phyloP scores from a whole-genome alignment of 2,329 filamentous ascomycete genomes.

The Mycosphaerella arachidis region DNA sequence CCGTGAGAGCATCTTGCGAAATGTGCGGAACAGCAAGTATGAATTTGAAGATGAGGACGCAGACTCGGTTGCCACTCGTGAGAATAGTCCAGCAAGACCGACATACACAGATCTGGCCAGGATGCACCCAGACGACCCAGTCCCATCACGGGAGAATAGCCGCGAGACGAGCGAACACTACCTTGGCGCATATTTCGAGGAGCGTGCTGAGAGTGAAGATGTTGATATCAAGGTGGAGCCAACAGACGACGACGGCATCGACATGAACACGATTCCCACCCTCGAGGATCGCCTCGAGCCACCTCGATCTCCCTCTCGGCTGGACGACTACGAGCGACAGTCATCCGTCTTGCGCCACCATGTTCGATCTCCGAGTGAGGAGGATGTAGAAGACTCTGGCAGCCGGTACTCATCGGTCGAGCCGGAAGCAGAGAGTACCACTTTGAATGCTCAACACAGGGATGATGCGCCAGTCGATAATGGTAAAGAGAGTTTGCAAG shows the following conservation, averaged over 20 bases:
- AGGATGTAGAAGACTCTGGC: conserved; percentile 52
- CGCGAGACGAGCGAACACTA: conserved; percentile 26
- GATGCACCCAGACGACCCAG: conserved; percentile 82
- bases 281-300: conserved; percentile 45
- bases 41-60: conserved; percentile 42
- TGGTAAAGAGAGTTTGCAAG: conserved; percentile 31
- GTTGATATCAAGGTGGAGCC: conserved; percentile 66
- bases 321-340: conserved; percentile 40
- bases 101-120: conserved; percentile 46
- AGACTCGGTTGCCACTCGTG: conserved; percentile 49
- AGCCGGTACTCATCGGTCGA: conserved; percentile 50
- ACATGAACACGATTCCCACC: conserved; percentile 60
- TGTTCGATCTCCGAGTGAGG: conserved; percentile 31
- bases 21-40: conserved; percentile 64
- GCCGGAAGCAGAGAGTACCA: conserved; percentile 33
- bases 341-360: conserved; percentile 55
- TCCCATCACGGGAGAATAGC: conserved; percentile 74
- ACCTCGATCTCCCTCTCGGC: conserved; percentile 44
- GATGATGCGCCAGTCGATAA: conserved; percentile 14
- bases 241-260: conserved; percentile 55
- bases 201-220: conserved; percentile 57
- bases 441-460: conserved; percentile 20
- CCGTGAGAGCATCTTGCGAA: conserved; percentile 85
- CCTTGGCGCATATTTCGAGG: conserved; percentile 33
- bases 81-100: conserved; percentile 21